Evolutionary conservation across 1,284 basidiomycete genomes (phyloP).

Genomic region (Moesziomyces globuligerus): DNA sequence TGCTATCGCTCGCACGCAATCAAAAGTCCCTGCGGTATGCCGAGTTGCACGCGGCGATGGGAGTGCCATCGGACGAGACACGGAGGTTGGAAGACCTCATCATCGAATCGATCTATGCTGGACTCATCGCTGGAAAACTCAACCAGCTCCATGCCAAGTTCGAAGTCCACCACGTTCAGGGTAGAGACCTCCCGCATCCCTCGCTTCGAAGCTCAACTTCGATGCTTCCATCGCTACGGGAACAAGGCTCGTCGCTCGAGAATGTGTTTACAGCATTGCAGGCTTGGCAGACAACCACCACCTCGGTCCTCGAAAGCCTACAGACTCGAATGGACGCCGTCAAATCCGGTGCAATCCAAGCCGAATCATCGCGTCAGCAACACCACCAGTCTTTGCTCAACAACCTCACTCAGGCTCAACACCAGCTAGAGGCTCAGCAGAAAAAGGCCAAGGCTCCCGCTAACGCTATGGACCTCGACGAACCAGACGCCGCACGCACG

Average conservation of each 20-base stretch:
- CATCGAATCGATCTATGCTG: slow-evolving; percentile 92
- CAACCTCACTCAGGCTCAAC: slow-evolving; percentile 21
- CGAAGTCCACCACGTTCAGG: slow-evolving; percentile 89
- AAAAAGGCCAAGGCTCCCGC: slow-evolving; percentile 18
- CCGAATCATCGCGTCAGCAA: slow-evolving; percentile 10
- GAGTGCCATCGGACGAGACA: slow-evolving; percentile 71
- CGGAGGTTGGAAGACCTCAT: slow-evolving; percentile 88
- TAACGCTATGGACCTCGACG: slow-evolving; percentile 44
- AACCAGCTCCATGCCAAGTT: slow-evolving; percentile 87
- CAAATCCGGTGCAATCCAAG: slow-evolving; percentile 4
- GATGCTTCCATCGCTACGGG: slow-evolving; percentile 2
- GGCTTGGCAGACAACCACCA: slow-evolving; percentile 25
- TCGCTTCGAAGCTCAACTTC: too few species aligned
- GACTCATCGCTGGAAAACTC: slow-evolving; percentile 85
- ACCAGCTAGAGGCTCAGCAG: slow-evolving; percentile 20
- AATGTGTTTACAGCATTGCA: slow-evolving; percentile 6
- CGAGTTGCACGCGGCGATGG: slow-evolving; percentile 28
- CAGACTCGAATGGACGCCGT: slow-evolving; percentile 22
- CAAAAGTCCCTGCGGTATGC: slow-evolving; percentile 38
- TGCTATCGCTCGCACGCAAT: slow-evolving; percentile 73
- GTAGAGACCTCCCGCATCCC: slow-evolving; percentile 76
- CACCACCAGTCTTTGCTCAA: slow-evolving; percentile 25
- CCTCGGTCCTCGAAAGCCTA: slow-evolving; percentile 16
- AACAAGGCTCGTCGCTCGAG: slow-evolving; percentile 10
- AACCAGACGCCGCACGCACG: slow-evolving; percentile 1